Evolutionary conservation across 352 stramenopile species (phyloP).

Genomic region (Globisporangium cylindrosporum): DNA sequence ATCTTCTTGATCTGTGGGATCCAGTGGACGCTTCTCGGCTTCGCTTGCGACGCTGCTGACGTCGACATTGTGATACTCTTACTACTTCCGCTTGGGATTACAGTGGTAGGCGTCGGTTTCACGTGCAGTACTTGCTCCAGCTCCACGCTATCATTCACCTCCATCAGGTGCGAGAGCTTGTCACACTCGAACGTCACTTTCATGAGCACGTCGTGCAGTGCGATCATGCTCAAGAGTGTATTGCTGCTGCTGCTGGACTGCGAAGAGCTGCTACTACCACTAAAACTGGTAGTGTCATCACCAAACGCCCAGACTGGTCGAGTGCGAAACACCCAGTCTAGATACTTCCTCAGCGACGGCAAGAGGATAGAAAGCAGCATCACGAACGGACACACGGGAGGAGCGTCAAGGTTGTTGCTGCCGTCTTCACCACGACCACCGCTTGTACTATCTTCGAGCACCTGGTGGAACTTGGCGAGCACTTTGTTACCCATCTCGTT

Average conservation of each 20-base stretch:
- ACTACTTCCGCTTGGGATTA: neutral
- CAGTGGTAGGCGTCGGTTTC: conserved; percentile 1
- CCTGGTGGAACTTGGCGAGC: conserved; percentile 19
- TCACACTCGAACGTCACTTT: conserved; percentile 26
- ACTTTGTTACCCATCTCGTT: conserved; percentile 28
- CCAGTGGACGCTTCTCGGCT: neutral
- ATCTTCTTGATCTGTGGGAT: conserved; percentile 58
- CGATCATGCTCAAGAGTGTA: conserved; percentile 30
- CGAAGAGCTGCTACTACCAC: neutral
- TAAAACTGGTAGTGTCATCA: neutral
- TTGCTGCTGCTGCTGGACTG: conserved; percentile 6
- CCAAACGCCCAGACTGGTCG: conserved; percentile 32
- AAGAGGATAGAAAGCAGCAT: conserved; percentile 64
- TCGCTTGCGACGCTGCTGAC: neutral
- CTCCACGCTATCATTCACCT: conserved; percentile 39
- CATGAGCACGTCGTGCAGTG: conserved; percentile 46
- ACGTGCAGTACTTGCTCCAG: conserved; percentile 22
- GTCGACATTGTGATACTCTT: neutral
- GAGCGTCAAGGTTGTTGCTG: neutral
- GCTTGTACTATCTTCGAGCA: conserved; percentile 20
- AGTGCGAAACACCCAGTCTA: conserved; percentile 43
- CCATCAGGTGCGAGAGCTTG: conserved; percentile 36
- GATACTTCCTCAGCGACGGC: conserved; percentile 52
- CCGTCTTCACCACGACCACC: neutral
- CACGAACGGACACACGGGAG: conserved; percentile 42